Conservation (phyloP, 176 grass and related monocot genomes). For the Triticum timopheevii region DNA sequence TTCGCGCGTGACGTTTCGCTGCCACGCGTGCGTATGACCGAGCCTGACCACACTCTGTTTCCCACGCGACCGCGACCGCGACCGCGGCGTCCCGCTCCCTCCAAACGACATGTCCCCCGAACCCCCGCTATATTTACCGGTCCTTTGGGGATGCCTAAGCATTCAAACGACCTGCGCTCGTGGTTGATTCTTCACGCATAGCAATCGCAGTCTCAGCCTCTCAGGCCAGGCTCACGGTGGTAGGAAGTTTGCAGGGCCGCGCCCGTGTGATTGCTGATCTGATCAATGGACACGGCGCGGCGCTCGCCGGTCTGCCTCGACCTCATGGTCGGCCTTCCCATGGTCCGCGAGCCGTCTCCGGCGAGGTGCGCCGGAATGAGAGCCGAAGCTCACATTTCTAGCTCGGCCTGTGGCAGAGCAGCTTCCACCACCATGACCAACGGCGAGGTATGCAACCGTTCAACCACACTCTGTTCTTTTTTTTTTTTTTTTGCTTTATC, state of each 20-base stretch:
- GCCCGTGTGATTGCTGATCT: neutral
- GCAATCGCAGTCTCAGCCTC: neutral
- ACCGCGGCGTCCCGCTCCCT: neutral
- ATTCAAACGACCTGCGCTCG: neutral
- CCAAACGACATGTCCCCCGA: neutral
- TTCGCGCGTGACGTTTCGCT: no score
- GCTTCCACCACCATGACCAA: neutral
- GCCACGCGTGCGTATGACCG: no score
- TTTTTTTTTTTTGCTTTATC: no score
- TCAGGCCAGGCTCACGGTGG: neutral
- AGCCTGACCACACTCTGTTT: no score
- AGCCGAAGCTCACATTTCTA: neutral
- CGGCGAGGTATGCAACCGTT: slow-evolving; percentile 34
- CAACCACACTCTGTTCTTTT: neutral
- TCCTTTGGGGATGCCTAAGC: neutral
- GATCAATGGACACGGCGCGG: slow-evolving; percentile 41
- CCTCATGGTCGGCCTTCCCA: slow-evolving; percentile 55
- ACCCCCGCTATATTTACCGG: slow-evolving; percentile 20
- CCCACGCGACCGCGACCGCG: neutral
- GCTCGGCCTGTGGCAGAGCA: neutral
- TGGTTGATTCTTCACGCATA: neutral
- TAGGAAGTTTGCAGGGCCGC: neutral
- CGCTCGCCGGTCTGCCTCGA: slow-evolving; percentile 53
- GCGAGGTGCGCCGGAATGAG: neutral
- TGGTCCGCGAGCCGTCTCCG: neutral